Percentiles rank a stretch among this genome's conserved stretches.
Conservation (phyloP, 768 basidiomycete genomes). For the Russula foetens region DNA sequence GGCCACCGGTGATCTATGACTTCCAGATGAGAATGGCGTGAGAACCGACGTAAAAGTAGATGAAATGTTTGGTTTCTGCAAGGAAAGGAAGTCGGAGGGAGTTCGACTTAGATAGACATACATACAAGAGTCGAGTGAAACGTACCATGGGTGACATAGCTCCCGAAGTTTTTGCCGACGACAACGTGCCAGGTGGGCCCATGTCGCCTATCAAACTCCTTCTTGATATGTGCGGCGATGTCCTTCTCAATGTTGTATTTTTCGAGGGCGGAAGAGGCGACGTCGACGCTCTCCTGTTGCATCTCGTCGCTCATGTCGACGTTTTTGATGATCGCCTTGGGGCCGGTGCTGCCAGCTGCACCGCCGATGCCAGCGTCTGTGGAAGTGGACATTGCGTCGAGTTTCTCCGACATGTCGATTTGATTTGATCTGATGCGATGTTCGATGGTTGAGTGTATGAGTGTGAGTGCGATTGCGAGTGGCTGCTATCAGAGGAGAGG, state of each 20-base stretch:
- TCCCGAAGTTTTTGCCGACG: conserved; percentile 98
- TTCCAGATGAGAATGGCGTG: conserved; percentile 95
- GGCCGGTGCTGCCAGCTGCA: conserved; percentile 29
- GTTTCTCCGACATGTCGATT: conserved; percentile 32
- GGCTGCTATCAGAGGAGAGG: not conserved
- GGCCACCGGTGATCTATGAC: conserved; percentile 39
- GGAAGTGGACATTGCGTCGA: conserved; percentile 50
- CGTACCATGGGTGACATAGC: conserved; percentile 92
- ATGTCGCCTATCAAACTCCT: conserved; percentile 89
- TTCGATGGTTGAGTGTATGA: not conserved
- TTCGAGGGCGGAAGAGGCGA: conserved; percentile 77
- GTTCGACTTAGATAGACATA: not conserved
- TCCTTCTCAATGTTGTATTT: conserved; percentile 96
- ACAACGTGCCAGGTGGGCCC: conserved; percentile 98
- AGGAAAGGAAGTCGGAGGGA: not conserved
- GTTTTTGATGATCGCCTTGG: conserved; percentile 91
- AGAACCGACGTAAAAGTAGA: conserved; percentile 94
- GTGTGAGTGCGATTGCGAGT: not conserved
- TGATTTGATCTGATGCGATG: conserved; percentile 2
- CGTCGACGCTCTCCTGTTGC: conserved; percentile 91
- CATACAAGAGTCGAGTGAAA: conserved; percentile 23
- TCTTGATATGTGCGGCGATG: conserved; percentile 96
- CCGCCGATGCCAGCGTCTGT: conserved; percentile 41
- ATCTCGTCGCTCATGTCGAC: conserved; percentile 96
- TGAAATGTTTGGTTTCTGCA: conserved; percentile 94